Percentiles rank a stretch among this genome's conserved stretches.
phyloP scores from a whole-genome alignment of 2,329 filamentous ascomycete species.

The Fusarium temperatum region DNA sequence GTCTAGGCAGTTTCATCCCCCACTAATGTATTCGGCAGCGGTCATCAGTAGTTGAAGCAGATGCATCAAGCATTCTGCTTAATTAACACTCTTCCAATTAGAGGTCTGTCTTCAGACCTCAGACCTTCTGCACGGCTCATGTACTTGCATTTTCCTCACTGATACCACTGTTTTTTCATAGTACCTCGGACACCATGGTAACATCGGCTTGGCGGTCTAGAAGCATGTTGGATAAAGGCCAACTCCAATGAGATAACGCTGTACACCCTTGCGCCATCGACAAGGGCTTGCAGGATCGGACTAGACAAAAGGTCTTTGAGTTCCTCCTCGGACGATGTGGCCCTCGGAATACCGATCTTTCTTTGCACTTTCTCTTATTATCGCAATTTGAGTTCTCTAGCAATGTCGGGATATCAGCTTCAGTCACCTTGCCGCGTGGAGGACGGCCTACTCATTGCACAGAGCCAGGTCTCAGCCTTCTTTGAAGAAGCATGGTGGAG shows the following conservation, averaged over 20 bases:
- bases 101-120: too few species aligned
- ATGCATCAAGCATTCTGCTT: too few species aligned
- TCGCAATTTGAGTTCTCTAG: background rate
- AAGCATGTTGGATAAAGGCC: background rate
- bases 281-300: background rate
- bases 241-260: background rate
- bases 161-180: too few species aligned
- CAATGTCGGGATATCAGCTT: slow-evolving; percentile 3
- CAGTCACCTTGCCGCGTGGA: slow-evolving; percentile 8
- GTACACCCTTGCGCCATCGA: background rate
- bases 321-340: background rate
- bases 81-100: too few species aligned
- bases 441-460: slow-evolving; percentile 16
- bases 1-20: too few species aligned
- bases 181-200: background rate
- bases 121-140: too few species aligned
- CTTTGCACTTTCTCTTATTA: background rate
- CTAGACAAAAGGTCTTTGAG: background rate
- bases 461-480: slow-evolving; percentile 32
- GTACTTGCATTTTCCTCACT: too few species aligned
- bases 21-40: too few species aligned
- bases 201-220: background rate
- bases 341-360: background rate
- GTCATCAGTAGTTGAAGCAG: too few species aligned
- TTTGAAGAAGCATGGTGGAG: slow-evolving; percentile 36